These are phyloP conservation scores for Exophiala xenobiotica DNA, from an alignment of 2,329 filamentous ascomycete genomes.

Conservation along the genomic window DNA sequence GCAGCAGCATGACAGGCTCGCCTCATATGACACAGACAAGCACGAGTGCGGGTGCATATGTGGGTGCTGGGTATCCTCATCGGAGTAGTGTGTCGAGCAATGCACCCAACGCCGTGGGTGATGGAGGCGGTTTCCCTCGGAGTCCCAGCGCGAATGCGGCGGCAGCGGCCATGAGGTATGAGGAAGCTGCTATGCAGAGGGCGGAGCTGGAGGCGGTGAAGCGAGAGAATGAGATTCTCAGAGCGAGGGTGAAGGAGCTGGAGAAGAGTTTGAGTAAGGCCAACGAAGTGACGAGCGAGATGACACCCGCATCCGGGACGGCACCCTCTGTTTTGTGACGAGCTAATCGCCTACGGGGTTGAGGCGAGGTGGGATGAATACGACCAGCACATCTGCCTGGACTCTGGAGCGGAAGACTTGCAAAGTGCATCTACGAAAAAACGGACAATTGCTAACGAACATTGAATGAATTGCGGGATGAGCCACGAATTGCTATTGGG, in stretches of 20 bases:
- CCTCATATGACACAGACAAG: not conserved
- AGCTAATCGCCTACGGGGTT: too few species aligned
- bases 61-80: slow-evolving; percentile 14
- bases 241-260: slow-evolving; percentile 45
- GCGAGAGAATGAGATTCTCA: slow-evolving; percentile 48
- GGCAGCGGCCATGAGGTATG: slow-evolving; percentile 39
- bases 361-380: too few species aligned
- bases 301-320: not conserved
- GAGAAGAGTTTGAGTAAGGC: slow-evolving; percentile 34
- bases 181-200: slow-evolving; percentile 43
- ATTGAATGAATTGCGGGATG: too few species aligned
- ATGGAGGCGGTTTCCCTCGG: slow-evolving; percentile 22
- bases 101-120: slow-evolving; percentile 1
- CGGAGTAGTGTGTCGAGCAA: slow-evolving; percentile 24
- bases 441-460: too few species aligned
- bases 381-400: too few species aligned
- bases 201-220: slow-evolving; percentile 46
- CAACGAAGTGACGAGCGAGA: slow-evolving; percentile 9
- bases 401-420: too few species aligned
- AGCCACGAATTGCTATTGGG: too few species aligned
- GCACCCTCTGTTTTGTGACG: too few species aligned
- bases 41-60: slow-evolving; percentile 3
- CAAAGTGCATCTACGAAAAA: too few species aligned
- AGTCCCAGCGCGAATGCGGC: slow-evolving; percentile 35
- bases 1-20: not conserved